Base-by-base conservation (phyloP, 345 rosid genomes). In the Eucalyptus sp. region DNA sequence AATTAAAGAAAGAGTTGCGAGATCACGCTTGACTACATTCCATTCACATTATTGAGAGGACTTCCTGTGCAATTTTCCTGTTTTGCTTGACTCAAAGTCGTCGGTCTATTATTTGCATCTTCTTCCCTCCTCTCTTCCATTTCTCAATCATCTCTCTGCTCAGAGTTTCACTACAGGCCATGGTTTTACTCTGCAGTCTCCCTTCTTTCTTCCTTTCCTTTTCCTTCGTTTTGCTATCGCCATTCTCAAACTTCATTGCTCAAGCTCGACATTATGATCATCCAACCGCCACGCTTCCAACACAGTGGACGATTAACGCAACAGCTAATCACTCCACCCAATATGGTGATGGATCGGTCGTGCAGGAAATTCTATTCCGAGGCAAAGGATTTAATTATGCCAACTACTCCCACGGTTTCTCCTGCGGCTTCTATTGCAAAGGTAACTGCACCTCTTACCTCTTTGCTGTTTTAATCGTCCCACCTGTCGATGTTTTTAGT, bases 291-390 rank as follows among this genome's bases (percentile, higher is more conserved):
- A 8, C 4, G 22, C 43, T 66, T 1, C n/a, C 79, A 16, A 16
- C 24, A 16, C 11, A 2, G 43, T 66, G 79, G 79, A 31, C 3
- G 22, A 66, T 2, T 31, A 31, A 15, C 43, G 22, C 17, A 14
- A 14, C 51, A 50, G 2, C 50, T 50, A 50, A 1, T 13, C 0
- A 4, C 14, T 4, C 1, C 50, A 1, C 16, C 17, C 51, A 2
- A 13, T 13, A 13, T 50, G 4, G 2, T 3, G 56, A n/a, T 37
- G 56, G 60, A 29, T 27, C 58, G 2, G 2, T 8, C 2, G 2
- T 46, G 58, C 62, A 2, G 43, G 4, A 44, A 25, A 64, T 87
- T 51, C 76, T 87, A 10, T 2, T 2, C 7, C 27, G 27, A 17
- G 4, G 9, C n/a, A n/a, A n/a, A n/a, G n/a, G n/a, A n/a, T n/a